Evolutionary conservation across 2,329 filamentous ascomycete species (phyloP).

Genomic region (Fusarium pininemorale): DNA sequence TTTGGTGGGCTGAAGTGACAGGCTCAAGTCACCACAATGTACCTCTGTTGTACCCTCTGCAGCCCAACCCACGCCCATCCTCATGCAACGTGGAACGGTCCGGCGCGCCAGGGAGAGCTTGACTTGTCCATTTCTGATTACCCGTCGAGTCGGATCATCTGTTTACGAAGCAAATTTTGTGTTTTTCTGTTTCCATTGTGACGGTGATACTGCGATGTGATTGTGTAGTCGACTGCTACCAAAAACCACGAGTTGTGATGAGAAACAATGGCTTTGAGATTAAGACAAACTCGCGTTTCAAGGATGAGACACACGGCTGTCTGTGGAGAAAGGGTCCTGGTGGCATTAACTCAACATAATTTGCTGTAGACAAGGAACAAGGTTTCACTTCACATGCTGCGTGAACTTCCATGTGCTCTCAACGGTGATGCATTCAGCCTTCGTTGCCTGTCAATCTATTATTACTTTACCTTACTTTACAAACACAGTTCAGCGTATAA

Average conservation of each 20-base stretch:
- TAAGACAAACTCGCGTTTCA: not conserved
- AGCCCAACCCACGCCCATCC: conserved; percentile 13
- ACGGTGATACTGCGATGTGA: not conserved
- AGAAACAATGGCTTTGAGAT: not conserved
- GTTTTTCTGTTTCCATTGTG: not conserved
- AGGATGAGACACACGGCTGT: conserved; percentile 11
- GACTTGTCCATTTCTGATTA: conserved; percentile 13
- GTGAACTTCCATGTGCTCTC: not conserved
- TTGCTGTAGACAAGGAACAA: conserved; percentile 14
- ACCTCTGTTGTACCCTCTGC: conserved; percentile 19
- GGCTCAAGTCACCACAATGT: conserved; percentile 1
- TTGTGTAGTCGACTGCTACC: not conserved
- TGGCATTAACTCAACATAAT: not conserved
- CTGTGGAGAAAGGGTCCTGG: not conserved
- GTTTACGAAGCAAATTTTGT: not conserved
- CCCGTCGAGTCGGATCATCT: not conserved
- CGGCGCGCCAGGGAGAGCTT: conserved; percentile 17
- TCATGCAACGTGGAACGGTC: conserved; percentile 35
- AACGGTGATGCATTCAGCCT: conserved; percentile 20
- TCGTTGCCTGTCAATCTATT: not conserved
- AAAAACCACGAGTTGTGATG: not conserved
- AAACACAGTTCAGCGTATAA: not conserved
- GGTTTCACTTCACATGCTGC: conserved; percentile 12
- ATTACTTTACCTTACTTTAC: conserved; percentile 3
- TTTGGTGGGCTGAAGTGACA: conserved; percentile 7